Evolutionary conservation across 192 early-diverging fungal species (phyloP).

Genomic region (Coemansia sp.): DNA sequence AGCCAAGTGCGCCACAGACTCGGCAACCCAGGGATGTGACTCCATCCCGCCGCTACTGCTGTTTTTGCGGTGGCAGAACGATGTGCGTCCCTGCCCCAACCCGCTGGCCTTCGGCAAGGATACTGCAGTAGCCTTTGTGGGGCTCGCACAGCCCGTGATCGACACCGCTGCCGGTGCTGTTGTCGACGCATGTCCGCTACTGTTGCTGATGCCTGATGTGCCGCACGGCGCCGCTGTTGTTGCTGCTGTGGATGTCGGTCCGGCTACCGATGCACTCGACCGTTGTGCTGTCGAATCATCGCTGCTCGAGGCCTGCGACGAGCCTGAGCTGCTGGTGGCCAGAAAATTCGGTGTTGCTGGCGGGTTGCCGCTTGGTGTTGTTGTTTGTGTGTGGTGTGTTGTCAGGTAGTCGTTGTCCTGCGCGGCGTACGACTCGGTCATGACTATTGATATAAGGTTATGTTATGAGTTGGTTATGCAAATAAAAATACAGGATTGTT

Average conservation of each 20-base stretch:
- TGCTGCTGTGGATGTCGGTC: conserved; percentile 9
- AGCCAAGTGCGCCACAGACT: conserved; percentile 8
- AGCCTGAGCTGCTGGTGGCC: neutral
- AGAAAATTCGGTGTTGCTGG: conserved; percentile 13
- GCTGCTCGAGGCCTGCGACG: neutral
- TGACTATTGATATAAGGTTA: conserved; percentile 6
- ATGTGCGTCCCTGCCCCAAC: neutral
- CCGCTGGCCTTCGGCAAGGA: neutral
- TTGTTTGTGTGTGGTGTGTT: conserved; percentile 33
- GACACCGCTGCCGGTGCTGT: conserved; percentile 1
- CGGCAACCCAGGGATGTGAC: neutral
- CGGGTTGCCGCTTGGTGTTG: conserved; percentile 16
- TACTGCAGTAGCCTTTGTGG: neutral
- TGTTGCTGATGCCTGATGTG: neutral
- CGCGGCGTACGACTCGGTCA: conserved; percentile 51
- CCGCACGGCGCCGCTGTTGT: conserved; percentile 9
- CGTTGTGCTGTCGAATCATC: neutral
- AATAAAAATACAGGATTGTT: conserved; percentile 4
- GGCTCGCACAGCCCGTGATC: neutral
- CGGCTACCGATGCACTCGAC: neutral
- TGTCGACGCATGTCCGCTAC: conserved; percentile 12
- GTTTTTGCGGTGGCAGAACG: conserved; percentile 2
- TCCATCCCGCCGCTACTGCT: neutral
- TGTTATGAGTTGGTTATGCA: no score
- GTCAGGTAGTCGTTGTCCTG: conserved; percentile 52